Evolutionary conservation across 208 protist species (phyloP).

Genomic region (Trypanosoma lewisi): DNA sequence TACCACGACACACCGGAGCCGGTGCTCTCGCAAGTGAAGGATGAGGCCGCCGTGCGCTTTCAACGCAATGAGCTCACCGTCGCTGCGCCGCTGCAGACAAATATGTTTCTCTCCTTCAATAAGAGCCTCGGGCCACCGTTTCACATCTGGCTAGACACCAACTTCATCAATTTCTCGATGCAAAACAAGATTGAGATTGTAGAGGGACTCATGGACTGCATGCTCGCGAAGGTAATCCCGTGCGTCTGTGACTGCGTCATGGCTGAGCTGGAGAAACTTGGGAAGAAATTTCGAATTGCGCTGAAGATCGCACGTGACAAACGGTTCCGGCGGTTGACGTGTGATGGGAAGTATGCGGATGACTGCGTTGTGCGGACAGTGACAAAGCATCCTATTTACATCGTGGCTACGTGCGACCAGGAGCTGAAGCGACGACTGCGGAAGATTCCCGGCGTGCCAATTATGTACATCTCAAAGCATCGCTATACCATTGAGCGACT

Average conservation of each 20-base stretch:
- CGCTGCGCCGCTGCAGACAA: constrained; percentile 49
- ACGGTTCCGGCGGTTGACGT: constrained; percentile 96
- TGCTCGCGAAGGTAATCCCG: constrained; percentile 98
- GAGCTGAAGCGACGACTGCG: constrained; percentile 97
- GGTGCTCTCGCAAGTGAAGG: constrained; percentile 43
- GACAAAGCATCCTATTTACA: constrained; percentile 89
- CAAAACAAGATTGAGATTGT: constrained; percentile 99
- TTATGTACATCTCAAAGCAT: constrained; percentile 97
- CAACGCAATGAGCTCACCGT: constrained; percentile 62
- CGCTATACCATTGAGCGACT: constrained; percentile 98
- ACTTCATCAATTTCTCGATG: constrained; percentile 99
- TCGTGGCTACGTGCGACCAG: constrained; percentile 93
- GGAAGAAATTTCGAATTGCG: constrained; percentile 93
- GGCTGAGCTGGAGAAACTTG: constrained; percentile 99
- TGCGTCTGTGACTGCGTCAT: constrained; percentile 99
- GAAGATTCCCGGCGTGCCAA: constrained; percentile 98
- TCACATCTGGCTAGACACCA: constrained; percentile 99
- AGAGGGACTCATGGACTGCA: constrained; percentile 97
- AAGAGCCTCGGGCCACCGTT: constrained; percentile 97
- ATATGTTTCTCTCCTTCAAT: constrained; percentile 98
- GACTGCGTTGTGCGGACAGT: constrained; percentile 99
- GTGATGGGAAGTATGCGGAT: constrained; percentile 98
- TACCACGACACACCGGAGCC: constrained; percentile 47
- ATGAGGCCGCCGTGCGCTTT: constrained; percentile 69
- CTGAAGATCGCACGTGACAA: constrained; percentile 97